Evolutionary conservation across 306 rosid species (phyloP).

Genomic region (Elaeagnus macrophylla): DNA sequence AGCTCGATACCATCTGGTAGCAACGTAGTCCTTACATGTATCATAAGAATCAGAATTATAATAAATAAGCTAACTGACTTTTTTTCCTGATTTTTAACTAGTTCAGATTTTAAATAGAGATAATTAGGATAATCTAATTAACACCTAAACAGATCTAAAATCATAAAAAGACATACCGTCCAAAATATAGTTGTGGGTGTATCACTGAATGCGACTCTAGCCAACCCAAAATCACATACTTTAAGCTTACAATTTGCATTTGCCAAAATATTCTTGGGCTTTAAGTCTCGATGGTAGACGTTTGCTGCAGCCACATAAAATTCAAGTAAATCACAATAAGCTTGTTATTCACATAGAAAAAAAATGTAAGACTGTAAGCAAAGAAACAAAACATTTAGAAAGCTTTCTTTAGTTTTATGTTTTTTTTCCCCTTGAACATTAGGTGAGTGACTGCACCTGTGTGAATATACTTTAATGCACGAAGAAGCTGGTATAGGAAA

Average conservation of each 20-base stretch:
- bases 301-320: conserved; percentile 52
- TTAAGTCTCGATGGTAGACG: conserved; percentile 92
- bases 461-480: conserved; percentile 92
- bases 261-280: conserved; percentile 94
- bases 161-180: conserved; percentile 57
- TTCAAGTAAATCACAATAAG: background rate
- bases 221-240: conserved; percentile 94
- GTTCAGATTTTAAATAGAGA: no score
- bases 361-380: background rate
- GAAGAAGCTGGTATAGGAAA: conserved; percentile 91
- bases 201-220: conserved; percentile 86
- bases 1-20: conserved; percentile 98
- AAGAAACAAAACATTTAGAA: conserved; percentile 5
- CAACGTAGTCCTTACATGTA: conserved; percentile 74
- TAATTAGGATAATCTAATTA: no score
- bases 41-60: conserved; percentile 5
- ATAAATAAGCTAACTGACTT: conserved; percentile 2
- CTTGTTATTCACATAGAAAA: background rate
- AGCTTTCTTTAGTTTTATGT: background rate
- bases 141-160: background rate
- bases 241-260: conserved; percentile 96
- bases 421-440: no score
- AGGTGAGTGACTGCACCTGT: conserved; percentile 35
- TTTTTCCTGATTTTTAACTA: conserved; percentile 4
- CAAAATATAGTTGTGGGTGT: conserved; percentile 85